Evolutionary conservation across 2,329 filamentous ascomycete species (phyloP).

Genomic region (Trichophyton schoenleinii): DNA sequence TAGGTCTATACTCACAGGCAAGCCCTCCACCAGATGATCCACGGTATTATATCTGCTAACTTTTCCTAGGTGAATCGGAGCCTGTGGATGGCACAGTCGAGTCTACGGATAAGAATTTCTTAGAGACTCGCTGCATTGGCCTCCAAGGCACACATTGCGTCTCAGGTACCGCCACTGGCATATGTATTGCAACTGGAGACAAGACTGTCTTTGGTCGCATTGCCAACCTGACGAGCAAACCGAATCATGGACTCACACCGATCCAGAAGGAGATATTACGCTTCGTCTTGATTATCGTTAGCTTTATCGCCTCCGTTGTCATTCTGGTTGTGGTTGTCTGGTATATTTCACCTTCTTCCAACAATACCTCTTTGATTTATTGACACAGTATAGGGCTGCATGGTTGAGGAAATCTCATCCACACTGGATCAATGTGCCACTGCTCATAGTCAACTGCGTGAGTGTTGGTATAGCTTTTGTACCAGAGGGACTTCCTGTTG

Average conservation of each 20-base stretch:
- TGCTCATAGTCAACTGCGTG: conserved; percentile 61
- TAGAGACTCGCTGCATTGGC: conserved; percentile 64
- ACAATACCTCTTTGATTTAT: not conserved
- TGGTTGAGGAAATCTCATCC: conserved; percentile 58
- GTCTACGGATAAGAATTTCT: conserved; percentile 59
- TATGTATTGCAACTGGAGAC: conserved; percentile 62
- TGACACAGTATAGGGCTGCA: conserved; percentile 41
- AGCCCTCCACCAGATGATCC: conserved; percentile 7
- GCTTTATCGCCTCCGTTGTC: conserved; percentile 55
- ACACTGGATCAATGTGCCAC: conserved; percentile 58
- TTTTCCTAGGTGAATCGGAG: conserved; percentile 47
- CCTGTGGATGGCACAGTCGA: conserved; percentile 52
- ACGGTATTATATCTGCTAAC: not conserved
- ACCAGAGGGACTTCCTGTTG: conserved; percentile 60
- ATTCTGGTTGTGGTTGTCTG: conserved; percentile 45
- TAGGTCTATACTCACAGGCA: conserved; percentile 57
- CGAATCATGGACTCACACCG: conserved; percentile 54
- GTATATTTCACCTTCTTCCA: conserved; percentile 24
- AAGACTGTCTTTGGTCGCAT: conserved; percentile 64
- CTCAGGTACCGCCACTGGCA: conserved; percentile 51
- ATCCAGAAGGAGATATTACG: conserved; percentile 60
- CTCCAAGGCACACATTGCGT: conserved; percentile 70
- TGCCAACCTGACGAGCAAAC: conserved; percentile 57
- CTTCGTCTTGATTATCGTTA: conserved; percentile 58
- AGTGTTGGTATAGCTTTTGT: conserved; percentile 63